Percentiles rank a stretch among this genome's conserved stretches.
phyloP scores from a whole-genome alignment of 2,329 filamentous ascomycete genomes.

The Aureobasidium sp. region DNA sequence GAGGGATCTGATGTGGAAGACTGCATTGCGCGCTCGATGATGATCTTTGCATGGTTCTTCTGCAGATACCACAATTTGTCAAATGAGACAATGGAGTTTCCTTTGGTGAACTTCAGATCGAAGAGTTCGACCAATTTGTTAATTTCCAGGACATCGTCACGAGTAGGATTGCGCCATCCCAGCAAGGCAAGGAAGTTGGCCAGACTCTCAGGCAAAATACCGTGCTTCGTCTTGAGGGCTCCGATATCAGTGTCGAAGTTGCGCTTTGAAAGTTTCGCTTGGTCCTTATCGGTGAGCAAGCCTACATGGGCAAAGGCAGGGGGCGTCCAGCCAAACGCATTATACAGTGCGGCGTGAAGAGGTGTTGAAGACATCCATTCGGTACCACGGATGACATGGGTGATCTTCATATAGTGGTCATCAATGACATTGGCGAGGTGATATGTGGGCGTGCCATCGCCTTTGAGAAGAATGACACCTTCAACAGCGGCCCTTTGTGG shows the following conservation, averaged over 20 bases:
- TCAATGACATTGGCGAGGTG: slow-evolving; percentile 97
- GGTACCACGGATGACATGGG: slow-evolving; percentile 86
- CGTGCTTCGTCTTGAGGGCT: slow-evolving; percentile 47
- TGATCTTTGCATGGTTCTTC: slow-evolving; percentile 51
- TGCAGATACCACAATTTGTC: slow-evolving; percentile 78
- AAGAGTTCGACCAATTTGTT: slow-evolving; percentile 67
- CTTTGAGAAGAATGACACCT: slow-evolving; percentile 77
- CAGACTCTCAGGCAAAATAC: slow-evolving; percentile 55
- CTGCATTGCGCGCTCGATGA: slow-evolving; percentile 21
- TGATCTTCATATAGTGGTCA: slow-evolving; percentile 91
- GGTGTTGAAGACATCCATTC: slow-evolving; percentile 97
- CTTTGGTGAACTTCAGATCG: slow-evolving; percentile 79
- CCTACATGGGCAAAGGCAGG: slow-evolving; percentile 42
- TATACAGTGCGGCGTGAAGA: slow-evolving; percentile 54
- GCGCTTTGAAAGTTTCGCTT: slow-evolving; percentile 65
- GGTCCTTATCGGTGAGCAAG: slow-evolving; percentile 37
- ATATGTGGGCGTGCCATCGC: slow-evolving; percentile 88
- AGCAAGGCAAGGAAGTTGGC: slow-evolving; percentile 81
- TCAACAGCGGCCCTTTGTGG: slow-evolving; percentile 30
- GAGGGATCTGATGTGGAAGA: slow-evolving; percentile 11
- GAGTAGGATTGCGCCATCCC: slow-evolving; percentile 66
- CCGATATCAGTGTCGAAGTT: slow-evolving; percentile 57
- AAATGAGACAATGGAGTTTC: slow-evolving; percentile 74
- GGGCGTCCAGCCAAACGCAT: slow-evolving; percentile 41
- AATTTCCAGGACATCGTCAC: slow-evolving; percentile 62